Evolutionary conservation across 148 eudicot species (phyloP), one percentile per base, ranked within the genome.

Genomic region (Vaccinium myrtillus): DNA sequence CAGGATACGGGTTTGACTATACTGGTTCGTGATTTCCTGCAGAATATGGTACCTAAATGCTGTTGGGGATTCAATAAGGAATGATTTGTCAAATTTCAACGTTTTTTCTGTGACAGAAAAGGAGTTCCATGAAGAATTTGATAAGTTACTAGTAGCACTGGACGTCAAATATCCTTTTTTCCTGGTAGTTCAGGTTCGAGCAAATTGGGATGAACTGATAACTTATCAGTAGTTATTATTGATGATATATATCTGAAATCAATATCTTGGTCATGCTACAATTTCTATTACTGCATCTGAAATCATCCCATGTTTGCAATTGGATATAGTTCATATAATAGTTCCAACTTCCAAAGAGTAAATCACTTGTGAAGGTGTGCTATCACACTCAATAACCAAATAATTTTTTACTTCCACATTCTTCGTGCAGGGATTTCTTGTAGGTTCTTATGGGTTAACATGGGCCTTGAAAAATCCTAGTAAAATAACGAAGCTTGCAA

Each of bases 401-500:
- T 39, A n/a, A 39, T 21, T 7, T 65, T 23, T 77, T 48, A 51
- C 49, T 39, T 48, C 80, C 36, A 83, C 49, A 79, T 82, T 79
- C 51, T 79, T 77, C 16, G 36, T 90, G 92, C 81, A 97, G 99
- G 99, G 99, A 69, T 97, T 92, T 90, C 89, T 97, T 81, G 98
- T 95, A 58, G 99, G 98, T 86, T 95, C 99, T n/a, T 97, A 94
- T 88, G 99, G 99, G 86, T 89, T 97, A 89, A 97, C 99, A 3
- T 97, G 99, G 99, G 98, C 96, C 75, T 86, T 97, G 87, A 93
- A 97, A 88, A 95, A 95, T 85, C 90, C 95, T 8, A 84, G 85
- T 89, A 94, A 87, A 87, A 90, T 97, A 87, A 89, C 89, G 32
- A 93, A 97, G 86, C 98, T 97, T 77, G 93, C 87, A 55, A 94